Evolutionary conservation across 768 basidiomycete species (phyloP), one percentile per base, ranked within the genome.

Genomic region (Tricholoma bakamatsutake): DNA sequence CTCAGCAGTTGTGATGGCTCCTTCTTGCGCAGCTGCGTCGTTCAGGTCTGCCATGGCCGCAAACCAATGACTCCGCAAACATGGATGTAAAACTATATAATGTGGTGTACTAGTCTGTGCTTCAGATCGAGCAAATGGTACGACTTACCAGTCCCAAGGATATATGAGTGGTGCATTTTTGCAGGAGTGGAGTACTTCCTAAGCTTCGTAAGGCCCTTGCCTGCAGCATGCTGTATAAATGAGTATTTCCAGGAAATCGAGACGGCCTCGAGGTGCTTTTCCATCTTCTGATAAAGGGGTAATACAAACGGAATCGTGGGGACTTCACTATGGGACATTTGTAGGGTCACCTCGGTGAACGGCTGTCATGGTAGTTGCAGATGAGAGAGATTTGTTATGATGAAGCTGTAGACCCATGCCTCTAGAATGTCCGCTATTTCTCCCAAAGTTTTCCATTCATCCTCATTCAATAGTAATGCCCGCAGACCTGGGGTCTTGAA

Each of bases 301-400:
- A 73, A 59, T 2, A 68, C 67, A 40, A 58, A 71, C 6, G 69
- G 67, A 30, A 71, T 60, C 3, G 71, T 71, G 4, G 69, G 69
- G 12, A 48, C 55, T 34, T 34, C 12, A 12, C 33, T 34, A 34
- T 34, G 33, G 12, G 21, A 24, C 21, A 24, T 24, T 24, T 24
- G 21, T 24, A 24, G 21, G 21, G 21, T 24, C 21, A 24, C 33
- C 33, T 34, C 12, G 33, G 33, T 34, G 33, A 34, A 34, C 12
- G 33, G 33, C 33, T 34, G 33, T 34, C 12, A 34, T 12, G 12
- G 33, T 34, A 34, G 33, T 12, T 34, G 33, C 33, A 12, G 33
- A 34, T 34, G 2, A 34, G 33, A 34, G 33, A 34, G 12, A 34
- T 8, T 34, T 34, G 33, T 34, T 34, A 34, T 34, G 33, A 9